These are phyloP conservation scores for Dionaea muscipula DNA, from an alignment of 179 eudicot genomes.

Conservation along the genomic window DNA sequence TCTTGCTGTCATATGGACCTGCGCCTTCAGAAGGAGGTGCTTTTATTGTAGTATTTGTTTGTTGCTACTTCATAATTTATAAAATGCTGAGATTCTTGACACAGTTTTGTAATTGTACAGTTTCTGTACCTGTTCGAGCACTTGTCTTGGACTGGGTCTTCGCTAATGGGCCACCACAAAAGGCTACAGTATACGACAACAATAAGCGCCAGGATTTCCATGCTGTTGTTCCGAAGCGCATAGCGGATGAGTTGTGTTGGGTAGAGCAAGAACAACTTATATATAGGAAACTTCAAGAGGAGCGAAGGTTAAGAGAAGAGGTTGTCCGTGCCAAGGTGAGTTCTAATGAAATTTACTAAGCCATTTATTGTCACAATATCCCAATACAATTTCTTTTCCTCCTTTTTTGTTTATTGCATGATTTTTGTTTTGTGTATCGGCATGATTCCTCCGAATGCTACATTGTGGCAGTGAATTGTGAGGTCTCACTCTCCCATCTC, in stretches of 20 bases:
- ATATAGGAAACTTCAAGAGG: constrained; percentile 60
- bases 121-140: constrained; percentile 71
- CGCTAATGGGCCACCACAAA: constrained; percentile 89
- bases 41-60: too few relatives aligned
- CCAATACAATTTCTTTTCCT: too few relatives aligned
- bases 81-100: background rate
- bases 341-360: constrained; percentile 7
- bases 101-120: constrained; percentile 25
- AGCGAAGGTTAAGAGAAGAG: constrained; percentile 58
- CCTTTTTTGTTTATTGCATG: too few relatives aligned
- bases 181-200: constrained; percentile 69
- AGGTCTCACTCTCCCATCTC: too few relatives aligned
- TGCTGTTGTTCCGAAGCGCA: constrained; percentile 52
- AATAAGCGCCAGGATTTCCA: constrained; percentile 70
- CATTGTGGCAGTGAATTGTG: too few relatives aligned
- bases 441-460: too few relatives aligned
- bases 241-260: constrained; percentile 62
- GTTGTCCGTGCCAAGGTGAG: constrained; percentile 70
- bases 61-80: too few relatives aligned
- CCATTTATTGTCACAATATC: background rate
- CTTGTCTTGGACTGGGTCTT: constrained; percentile 90
- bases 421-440: too few relatives aligned
- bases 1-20: too few relatives aligned
- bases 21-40: too few relatives aligned
- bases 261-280: constrained; percentile 64